Evolutionary conservation across 495 filamentous ascomycete species (phyloP), one percentile per base, ranked within the genome.

Genomic region (Xylaria intraflava): DNA sequence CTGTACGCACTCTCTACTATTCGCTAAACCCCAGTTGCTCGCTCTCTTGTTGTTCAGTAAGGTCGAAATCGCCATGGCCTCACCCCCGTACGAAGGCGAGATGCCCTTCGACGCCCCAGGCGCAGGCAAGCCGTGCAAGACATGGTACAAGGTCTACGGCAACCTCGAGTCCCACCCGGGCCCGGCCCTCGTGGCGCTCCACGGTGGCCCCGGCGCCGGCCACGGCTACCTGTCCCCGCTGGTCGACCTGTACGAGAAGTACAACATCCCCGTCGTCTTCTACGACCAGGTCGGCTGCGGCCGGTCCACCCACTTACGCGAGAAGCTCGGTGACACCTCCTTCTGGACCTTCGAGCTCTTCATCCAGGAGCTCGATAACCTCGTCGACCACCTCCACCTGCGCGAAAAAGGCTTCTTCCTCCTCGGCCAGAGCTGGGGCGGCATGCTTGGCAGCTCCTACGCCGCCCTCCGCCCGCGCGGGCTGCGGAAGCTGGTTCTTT

Each of bases 251-350:
- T 53, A 65, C 49, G 24, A 55, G 26, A 53, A 68, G 27, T 60
- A 72, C 45, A 58, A 57, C 43, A 71, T 70, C 27, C 73, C 78
- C 4, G 60, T 80, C n/a, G 62, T 83, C 10, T 62, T 81, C 56
- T 83, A 83, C 54, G 77, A 82, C 59, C 78, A 81, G 53, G 55
- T 83, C 38, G 76, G 78, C 26, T 77, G 72, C 60, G 78, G 77
- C 2, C 43, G 60, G 8, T 76, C 70, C 14, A 80, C 78, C 0
- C 76, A 70, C 44, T 63, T 78, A 10, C 65, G 54, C 8, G 69
- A 77, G 17, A 75, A 72, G 38, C 51, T 29, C 1, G 50, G 55
- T 26, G 59, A 72, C 17, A 60, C 79, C 0, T 63, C 55, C 0
- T 72, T 81, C 48, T 39, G 61, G 8, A 54, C 64, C 12, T 80